A percentile compares a stretch with the other conserved stretches of the same genome.
Conservation (phyloP, 78 protist genomes). For the Dictyostelium citrinum region DNA sequence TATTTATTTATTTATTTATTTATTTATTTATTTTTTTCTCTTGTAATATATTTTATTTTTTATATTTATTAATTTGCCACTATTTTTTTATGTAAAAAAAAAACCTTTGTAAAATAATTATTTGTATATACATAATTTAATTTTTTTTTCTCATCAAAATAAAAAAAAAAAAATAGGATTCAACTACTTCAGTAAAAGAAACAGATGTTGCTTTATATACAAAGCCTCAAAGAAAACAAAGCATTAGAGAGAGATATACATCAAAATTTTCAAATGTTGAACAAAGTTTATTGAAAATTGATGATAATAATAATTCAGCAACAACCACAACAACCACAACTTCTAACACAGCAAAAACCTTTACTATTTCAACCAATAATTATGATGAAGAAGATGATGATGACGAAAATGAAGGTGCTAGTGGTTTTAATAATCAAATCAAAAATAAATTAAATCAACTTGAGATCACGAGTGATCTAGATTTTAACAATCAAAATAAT, state of each 20-base stretch:
- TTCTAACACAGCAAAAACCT: not conserved
- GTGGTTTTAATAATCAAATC: not conserved
- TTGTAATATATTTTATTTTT: not conserved
- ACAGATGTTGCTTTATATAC: not conserved
- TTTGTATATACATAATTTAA: not conserved
- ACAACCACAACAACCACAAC: not conserved
- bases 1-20: not conserved
- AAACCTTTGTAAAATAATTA: not conserved
- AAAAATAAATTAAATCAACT: not conserved
- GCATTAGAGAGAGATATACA: conserved; percentile 42
- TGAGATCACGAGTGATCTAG: not conserved
- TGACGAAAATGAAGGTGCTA: not conserved
- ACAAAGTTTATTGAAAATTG: not conserved
- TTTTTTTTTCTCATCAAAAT: not conserved
- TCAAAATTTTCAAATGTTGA: not conserved
- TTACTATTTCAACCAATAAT: not conserved
- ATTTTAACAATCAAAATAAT: not conserved
- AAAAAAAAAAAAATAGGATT: not conserved
- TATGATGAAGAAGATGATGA: not conserved
- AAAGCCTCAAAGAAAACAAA: not conserved
- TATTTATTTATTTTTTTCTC: not conserved
- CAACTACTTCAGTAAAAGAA: not conserved
- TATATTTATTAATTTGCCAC: too few species aligned
- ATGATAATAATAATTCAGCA: not conserved
- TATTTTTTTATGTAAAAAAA: too few species aligned